Conservation (phyloP, 2,329 filamentous ascomycete genomes). For the Colletotrichum brevisporum region DNA sequence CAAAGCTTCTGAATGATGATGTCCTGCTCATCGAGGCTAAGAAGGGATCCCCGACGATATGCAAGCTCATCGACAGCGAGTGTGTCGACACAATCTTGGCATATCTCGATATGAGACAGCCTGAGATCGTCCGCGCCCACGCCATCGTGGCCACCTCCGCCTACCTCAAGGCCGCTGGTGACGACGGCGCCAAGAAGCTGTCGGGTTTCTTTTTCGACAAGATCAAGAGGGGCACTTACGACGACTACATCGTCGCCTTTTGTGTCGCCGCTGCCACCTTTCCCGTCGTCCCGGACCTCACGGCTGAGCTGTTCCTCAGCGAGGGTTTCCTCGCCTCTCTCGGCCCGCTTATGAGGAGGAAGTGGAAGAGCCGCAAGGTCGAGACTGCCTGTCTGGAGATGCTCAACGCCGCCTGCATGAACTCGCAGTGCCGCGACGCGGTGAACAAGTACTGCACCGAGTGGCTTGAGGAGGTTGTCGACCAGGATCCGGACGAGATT, state of each 20-base stretch:
- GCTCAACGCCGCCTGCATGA: slow-evolving; percentile 92
- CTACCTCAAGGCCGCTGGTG: slow-evolving; percentile 82
- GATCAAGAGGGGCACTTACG: slow-evolving; percentile 81
- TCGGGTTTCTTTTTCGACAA: slow-evolving; percentile 81
- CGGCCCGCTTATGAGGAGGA: slow-evolving; percentile 81
- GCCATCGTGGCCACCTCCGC: slow-evolving; percentile 87
- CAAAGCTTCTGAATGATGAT: slow-evolving; percentile 72
- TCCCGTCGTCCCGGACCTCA: slow-evolving; percentile 83
- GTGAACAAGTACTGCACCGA: slow-evolving; percentile 87
- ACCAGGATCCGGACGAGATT: slow-evolving; percentile 74
- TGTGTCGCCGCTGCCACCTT: slow-evolving; percentile 93
- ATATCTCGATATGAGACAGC: slow-evolving; percentile 87
- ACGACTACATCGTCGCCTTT: slow-evolving; percentile 92
- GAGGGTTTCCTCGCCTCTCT: slow-evolving; percentile 88
- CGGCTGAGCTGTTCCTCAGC: slow-evolving; percentile 84
- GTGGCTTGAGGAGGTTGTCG: slow-evolving; percentile 89
- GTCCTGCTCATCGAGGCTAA: slow-evolving; percentile 53
- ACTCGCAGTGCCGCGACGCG: slow-evolving; percentile 83
- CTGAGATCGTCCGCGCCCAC: slow-evolving; percentile 81
- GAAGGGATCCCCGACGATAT: slow-evolving; percentile 63
- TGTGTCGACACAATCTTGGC: slow-evolving; percentile 88
- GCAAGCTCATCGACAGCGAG: slow-evolving; percentile 77
- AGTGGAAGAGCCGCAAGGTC: slow-evolving; percentile 87
- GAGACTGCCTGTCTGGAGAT: slow-evolving; percentile 90
- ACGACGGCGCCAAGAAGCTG: slow-evolving; percentile 79